Evolutionary conservation across 768 basidiomycete genomes (phyloP).

Genomic region (Lactifluus echinatus): DNA sequence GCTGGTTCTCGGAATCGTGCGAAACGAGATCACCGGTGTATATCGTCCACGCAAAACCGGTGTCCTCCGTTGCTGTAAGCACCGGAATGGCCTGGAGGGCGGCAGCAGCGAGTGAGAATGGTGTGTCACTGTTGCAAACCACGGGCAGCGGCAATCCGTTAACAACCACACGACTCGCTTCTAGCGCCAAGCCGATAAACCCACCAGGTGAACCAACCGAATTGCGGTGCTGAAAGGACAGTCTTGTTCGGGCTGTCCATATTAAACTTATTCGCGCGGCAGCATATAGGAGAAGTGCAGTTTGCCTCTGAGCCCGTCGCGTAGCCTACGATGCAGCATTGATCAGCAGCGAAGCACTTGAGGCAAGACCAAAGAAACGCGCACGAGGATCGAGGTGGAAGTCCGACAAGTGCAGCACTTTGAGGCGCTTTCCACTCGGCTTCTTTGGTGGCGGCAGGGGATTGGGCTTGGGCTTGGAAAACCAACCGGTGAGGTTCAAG

Average conservation of each 20-base stretch:
- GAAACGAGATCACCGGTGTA: constrained; percentile 70
- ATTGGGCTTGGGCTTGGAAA: constrained; percentile 67
- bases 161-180: neutral
- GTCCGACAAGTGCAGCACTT: constrained; percentile 71
- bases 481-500: constrained; percentile 60
- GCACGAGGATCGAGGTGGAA: constrained; percentile 67
- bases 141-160: neutral
- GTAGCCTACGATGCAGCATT: constrained; percentile 38
- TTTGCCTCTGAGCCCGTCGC: constrained; percentile 64
- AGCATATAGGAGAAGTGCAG: constrained; percentile 60
- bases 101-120: constrained; percentile 49
- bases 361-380: constrained; percentile 19
- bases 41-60: constrained; percentile 55
- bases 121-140: constrained; percentile 40
- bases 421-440: constrained; percentile 55
- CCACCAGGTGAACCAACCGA: constrained; percentile 54
- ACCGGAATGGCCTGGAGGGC: constrained; percentile 60
- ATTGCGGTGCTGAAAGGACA: constrained; percentile 56
- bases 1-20: constrained; percentile 58
- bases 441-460: constrained; percentile 50
- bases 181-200: neutral
- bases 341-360: neutral
- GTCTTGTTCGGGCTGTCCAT: constrained; percentile 39
- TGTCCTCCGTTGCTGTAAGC: constrained; percentile 49
- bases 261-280: constrained; percentile 48